A percentile compares a stretch with the other conserved stretches of the same genome.
Conservation (phyloP, 2,329 filamentous ascomycete species). For the Mycogone perniciosa region DNA sequence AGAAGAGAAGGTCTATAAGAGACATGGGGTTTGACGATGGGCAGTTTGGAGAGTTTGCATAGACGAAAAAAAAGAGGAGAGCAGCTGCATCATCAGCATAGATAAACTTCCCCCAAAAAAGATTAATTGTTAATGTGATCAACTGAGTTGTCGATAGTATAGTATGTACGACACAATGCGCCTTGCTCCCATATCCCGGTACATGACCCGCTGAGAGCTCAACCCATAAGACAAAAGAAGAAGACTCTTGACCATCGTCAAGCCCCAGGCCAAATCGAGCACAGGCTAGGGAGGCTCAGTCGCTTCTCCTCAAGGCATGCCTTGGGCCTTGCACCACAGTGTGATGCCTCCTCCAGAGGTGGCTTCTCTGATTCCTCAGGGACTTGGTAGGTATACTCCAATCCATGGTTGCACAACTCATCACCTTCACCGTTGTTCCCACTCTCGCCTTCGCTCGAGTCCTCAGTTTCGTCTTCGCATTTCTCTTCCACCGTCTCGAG, state of each 20-base stretch:
- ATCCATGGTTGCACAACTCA: slow-evolving; percentile 10
- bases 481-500: slow-evolving; percentile 21
- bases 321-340: not conserved
- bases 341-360: not conserved
- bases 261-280: slow-evolving; percentile 19
- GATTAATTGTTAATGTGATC: slow-evolving; percentile 10
- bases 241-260: not conserved
- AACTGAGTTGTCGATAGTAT: too few relatives aligned
- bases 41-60: slow-evolving; percentile 78
- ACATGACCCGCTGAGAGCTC: too few relatives aligned
- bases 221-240: too few relatives aligned
- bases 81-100: slow-evolving; percentile 5
- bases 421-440: not conserved
- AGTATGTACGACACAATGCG: too few relatives aligned
- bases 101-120: not conserved
- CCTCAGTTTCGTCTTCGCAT: not conserved
- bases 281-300: slow-evolving; percentile 24
- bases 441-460: not conserved
- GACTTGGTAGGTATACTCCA: slow-evolving; percentile 2
- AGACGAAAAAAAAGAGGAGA: slow-evolving; percentile 10
- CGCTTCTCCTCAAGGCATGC: slow-evolving; percentile 16
- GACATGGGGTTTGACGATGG: slow-evolving; percentile 81
- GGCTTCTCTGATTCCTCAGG: not conserved
- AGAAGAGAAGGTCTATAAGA: slow-evolving; percentile 50
- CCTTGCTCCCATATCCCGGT: too few relatives aligned